Base-by-base conservation (phyloP, 2,329 filamentous ascomycete genomes). In the Diaporthe aspalathi region DNA sequence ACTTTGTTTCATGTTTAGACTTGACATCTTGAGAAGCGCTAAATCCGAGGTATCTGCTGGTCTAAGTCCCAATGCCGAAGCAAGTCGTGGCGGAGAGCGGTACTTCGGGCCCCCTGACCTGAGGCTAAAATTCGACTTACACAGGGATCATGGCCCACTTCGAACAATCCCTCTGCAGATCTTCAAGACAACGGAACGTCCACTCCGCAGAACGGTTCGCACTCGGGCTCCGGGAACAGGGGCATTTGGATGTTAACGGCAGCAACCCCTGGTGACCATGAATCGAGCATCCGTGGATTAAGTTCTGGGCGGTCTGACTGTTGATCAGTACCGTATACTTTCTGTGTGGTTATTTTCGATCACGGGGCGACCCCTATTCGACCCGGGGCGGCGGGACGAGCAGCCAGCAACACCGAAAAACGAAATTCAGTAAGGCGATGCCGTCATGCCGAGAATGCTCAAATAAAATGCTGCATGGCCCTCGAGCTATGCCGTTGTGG, bases 101-200 rank as follows among this genome's bases (percentile, higher is more conserved):
- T 56, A 66, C 71, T 67, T 57, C 70, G 45, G n/a, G n/a, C 8
- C 49, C 27, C 35, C 72, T 40, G n/a, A 67, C 43, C 2, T 45
- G 27, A 32, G 69, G 67, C 4, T 73, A 72, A 67, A 81, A 83
- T 16, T n/a, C 76, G 65, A 57, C 52, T 57, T 67, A 53, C 49
- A 67, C 40, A 29, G 56, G 35, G 52, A 14, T 6, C 35, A 17
- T 35, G 52, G 27, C 49, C 65, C 65, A 67, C 60, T 50, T 65
- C 5, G 45, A 43, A 57, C 49, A 67, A 67, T 67, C 35, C 62
- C 65, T 29, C 9, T 65, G 60, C 60, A 65, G 60, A 65, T 65
- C 45, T 35, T 35, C 43, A 63, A 47, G 22, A 38, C 60, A 65
- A 65, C 60, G 60, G 60, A 65, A 65, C 60, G 45, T 50, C 45